Evolutionary conservation across 345 rosid species (phyloP), one percentile per base, ranked within the genome.

Genomic region (Firmiana major): DNA sequence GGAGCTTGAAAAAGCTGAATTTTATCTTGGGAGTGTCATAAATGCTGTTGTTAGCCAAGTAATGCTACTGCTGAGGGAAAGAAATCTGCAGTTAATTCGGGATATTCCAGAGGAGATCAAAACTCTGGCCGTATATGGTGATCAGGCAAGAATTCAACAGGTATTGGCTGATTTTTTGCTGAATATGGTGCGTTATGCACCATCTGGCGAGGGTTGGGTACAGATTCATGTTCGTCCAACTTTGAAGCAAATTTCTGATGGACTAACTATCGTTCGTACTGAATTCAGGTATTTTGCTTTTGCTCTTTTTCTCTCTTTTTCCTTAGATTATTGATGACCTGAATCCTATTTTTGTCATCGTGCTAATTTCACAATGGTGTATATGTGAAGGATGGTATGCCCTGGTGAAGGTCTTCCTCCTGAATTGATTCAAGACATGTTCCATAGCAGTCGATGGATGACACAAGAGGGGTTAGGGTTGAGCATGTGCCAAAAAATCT

Each of bases 21-120:
- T 96, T 83, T 86, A 84, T 36, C 88, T 96, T 9, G 99, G 97
- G 75, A 86, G 90, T 80, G 93, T 93, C 74, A 92, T 93, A 76
- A 89, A 93, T 83, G 98, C 97, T 21, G 97, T 96, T 40, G 97
- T 93, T 79, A 96, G 99, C 88, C 99, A 96, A 88, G 97, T 89
- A 24, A 92, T 92, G 97, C 70, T 87, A 68, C 78, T 90, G 80
- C 81, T 93, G 77, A 89, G 89, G 79, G 97, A 90, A 81, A 89
- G 93, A 84, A 91, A 87, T 76, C 86, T 95, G 64, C 96, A 95
- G 77, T 83, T 95, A 81, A 90, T 95, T 81, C 93, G 98, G 22
- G 99, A 95, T 85, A 95, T 95, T 81, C 98, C 99, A 1, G 98
- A 90, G 74, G 97, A 90, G 85, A 88, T 93, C 57, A 95, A 95